A percentile compares a stretch with the other conserved stretches of the same genome.
phyloP scores from a whole-genome alignment of 257 asterid genomes.

The Salvia hispanica region DNA sequence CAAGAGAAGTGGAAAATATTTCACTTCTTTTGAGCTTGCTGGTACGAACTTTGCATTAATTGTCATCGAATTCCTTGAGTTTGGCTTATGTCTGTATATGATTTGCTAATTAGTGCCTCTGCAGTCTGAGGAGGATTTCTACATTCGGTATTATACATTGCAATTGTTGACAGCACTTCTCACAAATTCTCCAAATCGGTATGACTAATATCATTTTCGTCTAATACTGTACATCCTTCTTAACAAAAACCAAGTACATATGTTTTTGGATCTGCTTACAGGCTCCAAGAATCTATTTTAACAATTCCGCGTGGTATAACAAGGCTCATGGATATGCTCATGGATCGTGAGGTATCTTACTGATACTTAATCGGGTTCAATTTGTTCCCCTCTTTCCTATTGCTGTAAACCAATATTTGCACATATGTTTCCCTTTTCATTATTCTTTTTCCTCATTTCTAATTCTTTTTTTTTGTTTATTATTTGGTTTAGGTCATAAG shows the following conservation, averaged over 20 bases:
- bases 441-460: neutral
- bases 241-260: slow-evolving; percentile 13
- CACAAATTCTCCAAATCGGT: slow-evolving; percentile 88
- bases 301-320: slow-evolving; percentile 88
- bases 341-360: slow-evolving; percentile 93
- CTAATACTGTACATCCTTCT: slow-evolving; percentile 1
- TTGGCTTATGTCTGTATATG: slow-evolving; percentile 19
- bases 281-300: slow-evolving; percentile 96
- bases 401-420: slow-evolving; percentile 2
- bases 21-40: slow-evolving; percentile 87
- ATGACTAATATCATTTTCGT: slow-evolving; percentile 29
- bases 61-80: slow-evolving; percentile 26
- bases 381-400: slow-evolving; percentile 14
- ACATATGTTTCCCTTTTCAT: neutral
- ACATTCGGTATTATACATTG: slow-evolving; percentile 83
- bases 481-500: slow-evolving; percentile 66
- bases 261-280: slow-evolving; percentile 39
- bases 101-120: slow-evolving; percentile 41
- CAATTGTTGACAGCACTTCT: slow-evolving; percentile 88
- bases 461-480: neutral
- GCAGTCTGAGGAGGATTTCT: slow-evolving; percentile 97
- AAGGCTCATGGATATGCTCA: slow-evolving; percentile 97
- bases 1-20: slow-evolving; percentile 81
- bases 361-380: slow-evolving; percentile 16
- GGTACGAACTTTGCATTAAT: slow-evolving; percentile 45